Conservation (phyloP, 371 early-diverging fungal species). For the Mucor ambiguus region DNA sequence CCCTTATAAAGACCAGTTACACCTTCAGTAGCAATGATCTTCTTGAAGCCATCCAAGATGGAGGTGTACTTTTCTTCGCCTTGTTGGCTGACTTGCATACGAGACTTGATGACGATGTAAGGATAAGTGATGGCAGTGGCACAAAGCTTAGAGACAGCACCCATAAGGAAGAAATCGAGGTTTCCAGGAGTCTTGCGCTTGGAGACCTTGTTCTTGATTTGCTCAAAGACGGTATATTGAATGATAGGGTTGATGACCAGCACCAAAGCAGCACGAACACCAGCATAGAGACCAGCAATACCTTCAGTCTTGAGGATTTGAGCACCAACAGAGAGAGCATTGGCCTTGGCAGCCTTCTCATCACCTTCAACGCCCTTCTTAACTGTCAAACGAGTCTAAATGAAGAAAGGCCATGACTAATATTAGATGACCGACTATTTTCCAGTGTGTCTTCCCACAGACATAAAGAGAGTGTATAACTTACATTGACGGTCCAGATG, state of each 20-base stretch:
- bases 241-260: constrained; percentile 98
- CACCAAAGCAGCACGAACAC: constrained; percentile 90
- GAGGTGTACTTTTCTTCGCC: constrained; percentile 77
- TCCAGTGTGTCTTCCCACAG: background rate
- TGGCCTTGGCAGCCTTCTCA: constrained; percentile 36
- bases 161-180: constrained; percentile 93
- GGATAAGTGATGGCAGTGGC: constrained; percentile 97
- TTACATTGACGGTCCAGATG: constrained; percentile 96
- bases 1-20: constrained; percentile 86
- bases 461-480: constrained; percentile 10
- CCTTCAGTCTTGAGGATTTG: constrained; percentile 90
- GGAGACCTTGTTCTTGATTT: constrained; percentile 72
- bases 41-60: constrained; percentile 85
- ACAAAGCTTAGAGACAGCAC: constrained; percentile 91
- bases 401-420: background rate
- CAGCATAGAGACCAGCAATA: constrained; percentile 82
- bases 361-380: constrained; percentile 58
- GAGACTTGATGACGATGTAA: constrained; percentile 95
- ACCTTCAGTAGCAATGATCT: constrained; percentile 87
- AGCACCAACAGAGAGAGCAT: constrained; percentile 52
- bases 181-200: constrained; percentile 64
- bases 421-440: constrained; percentile 7
- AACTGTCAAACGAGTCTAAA: constrained; percentile 69
- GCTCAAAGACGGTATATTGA: constrained; percentile 97
- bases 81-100: constrained; percentile 93